Percentiles rank a stretch among this genome's conserved stretches.
These are phyloP conservation scores for Epichloe typhina DNA, from an alignment of 2,329 filamentous ascomycete genomes.

Conservation along the genomic window DNA sequence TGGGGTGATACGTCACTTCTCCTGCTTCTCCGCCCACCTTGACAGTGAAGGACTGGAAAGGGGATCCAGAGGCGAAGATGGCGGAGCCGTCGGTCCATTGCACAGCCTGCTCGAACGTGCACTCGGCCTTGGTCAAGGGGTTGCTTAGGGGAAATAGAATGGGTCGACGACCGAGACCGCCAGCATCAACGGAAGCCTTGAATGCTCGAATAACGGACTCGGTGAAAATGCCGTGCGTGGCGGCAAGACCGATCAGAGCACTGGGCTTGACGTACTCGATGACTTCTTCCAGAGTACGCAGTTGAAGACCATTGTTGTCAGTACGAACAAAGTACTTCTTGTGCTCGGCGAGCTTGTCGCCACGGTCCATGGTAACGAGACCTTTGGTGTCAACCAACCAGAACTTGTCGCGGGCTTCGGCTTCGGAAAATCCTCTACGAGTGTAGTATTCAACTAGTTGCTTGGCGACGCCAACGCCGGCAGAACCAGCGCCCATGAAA, in stretches of 20 bases:
- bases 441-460: slow-evolving; percentile 97
- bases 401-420: slow-evolving; percentile 81
- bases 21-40: slow-evolving; percentile 42
- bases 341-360: slow-evolving; percentile 87
- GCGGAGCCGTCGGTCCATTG: slow-evolving; percentile 80
- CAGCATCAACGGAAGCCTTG: slow-evolving; percentile 48
- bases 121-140: slow-evolving; percentile 91
- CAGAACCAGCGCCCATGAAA: slow-evolving; percentile 91
- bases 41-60: slow-evolving; percentile 63
- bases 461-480: slow-evolving; percentile 93
- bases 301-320: slow-evolving; percentile 54
- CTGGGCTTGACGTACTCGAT: slow-evolving; percentile 92
- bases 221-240: slow-evolving; percentile 89
- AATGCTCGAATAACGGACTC: slow-evolving; percentile 66
- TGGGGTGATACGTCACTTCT: slow-evolving; percentile 57
- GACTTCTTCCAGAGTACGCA: slow-evolving; percentile 75
- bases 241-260: slow-evolving; percentile 86
- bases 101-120: slow-evolving; percentile 89
- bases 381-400: slow-evolving; percentile 97
- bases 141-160: slow-evolving; percentile 98
- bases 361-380: slow-evolving; percentile 83
- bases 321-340: slow-evolving; percentile 58
- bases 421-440: slow-evolving; percentile 76
- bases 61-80: slow-evolving; percentile 90
- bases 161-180: slow-evolving; percentile 59